Evolutionary conservation across 2,329 filamentous ascomycete genomes (phyloP).

Genomic region (Aspergillus pseudonomiae): DNA sequence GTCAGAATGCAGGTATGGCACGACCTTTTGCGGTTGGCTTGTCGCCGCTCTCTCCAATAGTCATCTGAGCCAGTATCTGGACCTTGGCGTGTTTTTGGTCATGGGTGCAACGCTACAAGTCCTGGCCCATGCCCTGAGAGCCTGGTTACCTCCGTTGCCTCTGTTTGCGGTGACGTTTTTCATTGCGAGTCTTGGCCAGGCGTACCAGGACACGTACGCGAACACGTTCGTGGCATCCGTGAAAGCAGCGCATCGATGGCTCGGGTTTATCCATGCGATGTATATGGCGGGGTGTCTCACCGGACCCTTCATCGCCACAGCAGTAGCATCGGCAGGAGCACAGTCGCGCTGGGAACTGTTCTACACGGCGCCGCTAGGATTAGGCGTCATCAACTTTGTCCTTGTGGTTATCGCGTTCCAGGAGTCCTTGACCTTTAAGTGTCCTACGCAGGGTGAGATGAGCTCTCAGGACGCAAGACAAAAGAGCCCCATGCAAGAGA

Average conservation of each 20-base stretch:
- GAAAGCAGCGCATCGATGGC: slow-evolving; percentile 60
- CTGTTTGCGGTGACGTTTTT: slow-evolving; percentile 63
- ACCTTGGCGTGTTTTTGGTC: slow-evolving; percentile 59
- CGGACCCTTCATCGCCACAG: slow-evolving; percentile 58
- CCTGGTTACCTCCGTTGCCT: slow-evolving; percentile 60
- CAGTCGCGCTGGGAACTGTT: slow-evolving; percentile 57
- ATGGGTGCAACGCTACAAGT: slow-evolving; percentile 60
- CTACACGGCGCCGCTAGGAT: slow-evolving; percentile 58
- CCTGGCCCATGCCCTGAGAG: slow-evolving; percentile 51
- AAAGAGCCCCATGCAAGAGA: slow-evolving; percentile 24
- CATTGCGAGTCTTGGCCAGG: slow-evolving; percentile 61
- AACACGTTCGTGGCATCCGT: slow-evolving; percentile 63
- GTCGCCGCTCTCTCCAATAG: slow-evolving; percentile 59
- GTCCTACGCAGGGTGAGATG: neutral
- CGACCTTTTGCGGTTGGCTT: slow-evolving; percentile 64
- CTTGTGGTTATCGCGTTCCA: slow-evolving; percentile 55
- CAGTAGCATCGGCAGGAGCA: slow-evolving; percentile 47
- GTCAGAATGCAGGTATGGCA: slow-evolving; percentile 49
- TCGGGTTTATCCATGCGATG: slow-evolving; percentile 67
- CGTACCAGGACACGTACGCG: slow-evolving; percentile 65
- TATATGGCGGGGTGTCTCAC: slow-evolving; percentile 61
- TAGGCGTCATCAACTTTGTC: slow-evolving; percentile 55
- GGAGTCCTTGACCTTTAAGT: slow-evolving; percentile 35
- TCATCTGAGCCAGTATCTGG: slow-evolving; percentile 52
- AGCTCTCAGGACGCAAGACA: neutral